phyloP scores from a whole-genome alignment of 768 basidiomycete genomes.

The Tephrocybe sp. region DNA sequence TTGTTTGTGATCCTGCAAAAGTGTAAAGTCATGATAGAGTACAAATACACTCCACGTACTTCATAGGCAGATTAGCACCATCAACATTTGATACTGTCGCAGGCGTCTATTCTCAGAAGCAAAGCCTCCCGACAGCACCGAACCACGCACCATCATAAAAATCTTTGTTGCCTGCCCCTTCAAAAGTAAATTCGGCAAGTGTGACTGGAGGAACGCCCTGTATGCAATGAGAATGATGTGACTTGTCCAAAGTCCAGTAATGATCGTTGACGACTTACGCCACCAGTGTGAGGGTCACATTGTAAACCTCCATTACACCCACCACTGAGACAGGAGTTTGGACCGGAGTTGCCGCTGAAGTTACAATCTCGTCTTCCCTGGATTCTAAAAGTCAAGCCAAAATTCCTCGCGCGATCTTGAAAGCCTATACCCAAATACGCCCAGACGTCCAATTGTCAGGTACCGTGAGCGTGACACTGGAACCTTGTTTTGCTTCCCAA shows the following conservation, averaged over 20 bases:
- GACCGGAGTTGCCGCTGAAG: constrained; percentile 49
- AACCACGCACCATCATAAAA: constrained; percentile 54
- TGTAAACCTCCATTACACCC: constrained; percentile 67
- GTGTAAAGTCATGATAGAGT: too few species aligned
- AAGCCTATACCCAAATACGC: constrained; percentile 36
- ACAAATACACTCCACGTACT: too few species aligned
- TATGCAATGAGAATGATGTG: background rate
- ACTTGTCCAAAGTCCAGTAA: background rate
- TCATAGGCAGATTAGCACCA: too few species aligned
- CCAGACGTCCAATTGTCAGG: constrained; percentile 51
- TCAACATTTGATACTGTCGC: too few species aligned
- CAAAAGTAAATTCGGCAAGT: constrained; percentile 64
- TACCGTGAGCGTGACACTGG: constrained; percentile 37
- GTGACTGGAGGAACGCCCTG: constrained; percentile 64
- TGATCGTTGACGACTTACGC: constrained; percentile 31
- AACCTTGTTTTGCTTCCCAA: constrained; percentile 29
- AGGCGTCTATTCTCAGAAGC: too few species aligned
- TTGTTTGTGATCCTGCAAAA: constrained; percentile 47
- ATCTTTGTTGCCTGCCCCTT: constrained; percentile 41
- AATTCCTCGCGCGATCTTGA: background rate
- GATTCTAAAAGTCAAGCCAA: background rate
- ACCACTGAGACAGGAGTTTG: constrained; percentile 58
- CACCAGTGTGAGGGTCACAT: constrained; percentile 50
- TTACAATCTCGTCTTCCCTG: constrained; percentile 65
- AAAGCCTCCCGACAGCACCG: background rate